phyloP scores from a whole-genome alignment of 768 basidiomycete species.

The Trametes maxima region DNA sequence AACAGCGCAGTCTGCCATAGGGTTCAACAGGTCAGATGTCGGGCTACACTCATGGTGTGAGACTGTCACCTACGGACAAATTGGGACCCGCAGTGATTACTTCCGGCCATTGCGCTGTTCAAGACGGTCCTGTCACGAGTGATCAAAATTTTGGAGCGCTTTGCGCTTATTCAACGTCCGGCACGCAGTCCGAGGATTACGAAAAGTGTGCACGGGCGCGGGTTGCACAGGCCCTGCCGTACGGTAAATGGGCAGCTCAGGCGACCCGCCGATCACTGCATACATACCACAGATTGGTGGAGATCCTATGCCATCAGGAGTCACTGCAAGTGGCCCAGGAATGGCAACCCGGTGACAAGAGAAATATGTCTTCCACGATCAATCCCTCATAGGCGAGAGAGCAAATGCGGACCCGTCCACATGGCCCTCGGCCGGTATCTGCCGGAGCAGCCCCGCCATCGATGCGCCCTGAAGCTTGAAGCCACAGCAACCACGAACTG shows the following conservation, averaged over 20 bases:
- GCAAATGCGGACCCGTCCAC: constrained; percentile 7
- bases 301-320: constrained; percentile 8
- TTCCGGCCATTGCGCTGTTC: background rate
- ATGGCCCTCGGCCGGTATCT: constrained; percentile 10
- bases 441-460: background rate
- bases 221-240: background rate
- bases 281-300: constrained; percentile 10
- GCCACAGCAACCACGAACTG: background rate
- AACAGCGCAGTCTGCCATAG: constrained; percentile 9
- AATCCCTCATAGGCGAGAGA: background rate
- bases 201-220: background rate
- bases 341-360: background rate
- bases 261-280: constrained; percentile 2
- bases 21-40: background rate
- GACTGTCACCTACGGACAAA: constrained; percentile 13
- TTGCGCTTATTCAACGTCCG: background rate
- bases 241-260: background rate
- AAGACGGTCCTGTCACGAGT: background rate
- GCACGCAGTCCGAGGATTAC: constrained; percentile 3
- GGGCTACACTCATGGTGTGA: background rate
- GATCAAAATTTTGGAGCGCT: background rate
- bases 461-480: background rate
- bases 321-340: background rate
- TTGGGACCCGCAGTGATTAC: constrained; percentile 8
- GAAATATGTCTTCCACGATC: constrained; percentile 1